Evolutionary conservation across 306 rosid genomes (phyloP).

Genomic region (Malus sylvestris): DNA sequence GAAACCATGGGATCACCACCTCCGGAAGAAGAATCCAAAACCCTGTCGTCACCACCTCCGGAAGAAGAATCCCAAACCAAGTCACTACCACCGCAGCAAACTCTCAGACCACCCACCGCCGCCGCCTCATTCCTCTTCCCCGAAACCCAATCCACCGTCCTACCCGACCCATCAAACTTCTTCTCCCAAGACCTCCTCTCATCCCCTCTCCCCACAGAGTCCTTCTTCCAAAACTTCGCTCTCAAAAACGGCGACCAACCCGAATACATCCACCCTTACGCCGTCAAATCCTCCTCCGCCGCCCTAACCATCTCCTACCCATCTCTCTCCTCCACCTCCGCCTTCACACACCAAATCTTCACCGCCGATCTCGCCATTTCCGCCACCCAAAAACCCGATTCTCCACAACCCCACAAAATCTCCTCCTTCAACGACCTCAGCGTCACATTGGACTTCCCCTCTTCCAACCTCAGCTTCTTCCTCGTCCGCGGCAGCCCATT

Average conservation of each 20-base stretch:
- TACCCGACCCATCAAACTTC: slow-evolving; percentile 86
- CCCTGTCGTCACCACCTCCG: not conserved
- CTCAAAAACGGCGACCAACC: slow-evolving; percentile 75
- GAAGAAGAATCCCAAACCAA: not conserved
- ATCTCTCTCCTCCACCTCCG: slow-evolving; percentile 29
- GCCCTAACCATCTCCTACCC: slow-evolving; percentile 70
- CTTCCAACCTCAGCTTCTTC: slow-evolving; percentile 49
- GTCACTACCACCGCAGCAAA: not conserved
- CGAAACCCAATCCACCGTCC: slow-evolving; percentile 43
- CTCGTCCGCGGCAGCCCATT: slow-evolving; percentile 89
- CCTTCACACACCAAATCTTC: slow-evolving; percentile 50
- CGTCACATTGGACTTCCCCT: slow-evolving; percentile 66
- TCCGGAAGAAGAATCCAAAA: not conserved
- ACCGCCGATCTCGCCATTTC: slow-evolving; percentile 61
- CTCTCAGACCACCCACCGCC: not conserved
- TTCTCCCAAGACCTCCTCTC: slow-evolving; percentile 54
- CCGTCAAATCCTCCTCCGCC: slow-evolving; percentile 52
- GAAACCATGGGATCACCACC: not conserved
- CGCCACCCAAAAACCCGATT: slow-evolving; percentile 14
- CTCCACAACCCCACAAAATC: slow-evolving; percentile 39
- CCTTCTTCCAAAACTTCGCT: slow-evolving; percentile 80
- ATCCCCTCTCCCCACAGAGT: slow-evolving; percentile 75
- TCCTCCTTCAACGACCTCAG: slow-evolving; percentile 65
- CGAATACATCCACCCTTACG: slow-evolving; percentile 83
- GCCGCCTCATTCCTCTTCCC: slow-evolving; percentile 58